Evolutionary conservation across 352 stramenopile genomes (phyloP).

Genomic region (Phytophthora megakarya): DNA sequence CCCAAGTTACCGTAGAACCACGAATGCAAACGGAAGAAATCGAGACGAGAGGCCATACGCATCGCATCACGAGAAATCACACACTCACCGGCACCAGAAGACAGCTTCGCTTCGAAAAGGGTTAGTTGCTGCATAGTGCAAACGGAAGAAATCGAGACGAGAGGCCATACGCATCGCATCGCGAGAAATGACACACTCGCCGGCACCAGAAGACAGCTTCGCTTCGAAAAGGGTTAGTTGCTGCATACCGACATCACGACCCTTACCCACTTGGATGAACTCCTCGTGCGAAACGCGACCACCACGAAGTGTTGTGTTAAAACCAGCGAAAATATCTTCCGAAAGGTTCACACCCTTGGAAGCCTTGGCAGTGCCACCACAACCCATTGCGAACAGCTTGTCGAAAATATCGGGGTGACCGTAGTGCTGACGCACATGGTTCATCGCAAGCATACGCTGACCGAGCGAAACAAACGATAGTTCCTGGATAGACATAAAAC

Average conservation of each 20-base stretch:
- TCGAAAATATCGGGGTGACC: conserved; percentile 91
- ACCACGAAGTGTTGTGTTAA: conserved; percentile 82
- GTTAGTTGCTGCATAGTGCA: conserved; percentile 98
- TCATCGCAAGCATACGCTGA: conserved; percentile 82
- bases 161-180: conserved; percentile 96
- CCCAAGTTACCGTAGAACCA: conserved; percentile 99
- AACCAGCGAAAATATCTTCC: conserved; percentile 91
- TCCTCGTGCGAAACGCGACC: conserved; percentile 82
- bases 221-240: conserved; percentile 98
- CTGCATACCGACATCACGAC: conserved; percentile 98
- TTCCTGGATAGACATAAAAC: conserved; percentile 90
- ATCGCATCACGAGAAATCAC: conserved; percentile 97
- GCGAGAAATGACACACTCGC: conserved; percentile 97
- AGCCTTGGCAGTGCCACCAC: conserved; percentile 80
- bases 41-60: conserved; percentile 94
- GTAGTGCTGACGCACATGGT: conserved; percentile 86
- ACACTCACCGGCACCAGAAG: conserved; percentile 96
- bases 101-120: conserved; percentile 98
- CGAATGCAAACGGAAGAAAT: conserved; percentile 98
- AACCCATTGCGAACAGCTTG: conserved; percentile 85
- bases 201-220: conserved; percentile 96
- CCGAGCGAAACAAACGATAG: conserved; percentile 84
- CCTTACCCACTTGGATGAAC: conserved; percentile 94
- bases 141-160: conserved; percentile 96
- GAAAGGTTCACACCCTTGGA: conserved; percentile 88